Conservation (phyloP, 2,329 filamentous ascomycete genomes). For the Aspergillus neotritici region DNA sequence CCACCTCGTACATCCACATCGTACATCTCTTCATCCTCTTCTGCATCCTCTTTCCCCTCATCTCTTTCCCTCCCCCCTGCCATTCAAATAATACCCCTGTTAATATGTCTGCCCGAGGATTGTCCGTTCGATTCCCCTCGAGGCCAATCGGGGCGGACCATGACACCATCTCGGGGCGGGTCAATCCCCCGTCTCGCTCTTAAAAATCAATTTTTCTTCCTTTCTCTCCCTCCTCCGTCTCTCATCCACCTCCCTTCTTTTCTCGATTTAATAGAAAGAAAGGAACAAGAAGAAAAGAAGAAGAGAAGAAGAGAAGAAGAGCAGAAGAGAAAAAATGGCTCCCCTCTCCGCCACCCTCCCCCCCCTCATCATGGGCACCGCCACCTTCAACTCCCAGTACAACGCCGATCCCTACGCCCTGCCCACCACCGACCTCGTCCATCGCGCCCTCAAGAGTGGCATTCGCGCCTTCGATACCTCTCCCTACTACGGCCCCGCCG, state of each 20-base stretch:
- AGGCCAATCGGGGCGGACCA: constrained; percentile 16
- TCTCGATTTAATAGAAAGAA: neutral
- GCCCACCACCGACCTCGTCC: constrained; percentile 44
- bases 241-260: neutral
- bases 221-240: neutral
- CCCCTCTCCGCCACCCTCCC: constrained; percentile 40
- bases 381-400: constrained; percentile 46
- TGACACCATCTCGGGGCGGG: constrained; percentile 17
- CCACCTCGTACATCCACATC: too few species aligned
- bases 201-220: constrained; percentile 8
- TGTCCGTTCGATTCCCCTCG: neutral
- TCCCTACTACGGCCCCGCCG: constrained; percentile 51
- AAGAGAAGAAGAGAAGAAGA: too few species aligned
- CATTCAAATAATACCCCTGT: too few species aligned
- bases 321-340: neutral
- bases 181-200: neutral
- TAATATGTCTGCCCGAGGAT: neutral
- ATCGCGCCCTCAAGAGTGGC: constrained; percentile 43
- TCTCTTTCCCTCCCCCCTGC: too few species aligned
- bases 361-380: constrained; percentile 46
- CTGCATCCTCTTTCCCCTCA: too few species aligned
- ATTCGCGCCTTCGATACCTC: constrained; percentile 51
- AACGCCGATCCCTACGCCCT: constrained; percentile 47
- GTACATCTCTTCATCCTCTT: too few species aligned
- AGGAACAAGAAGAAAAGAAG: too few species aligned